phyloP scores from a whole-genome alignment of 805 yeast genomes.

The Saccharomycopsis vini region DNA sequence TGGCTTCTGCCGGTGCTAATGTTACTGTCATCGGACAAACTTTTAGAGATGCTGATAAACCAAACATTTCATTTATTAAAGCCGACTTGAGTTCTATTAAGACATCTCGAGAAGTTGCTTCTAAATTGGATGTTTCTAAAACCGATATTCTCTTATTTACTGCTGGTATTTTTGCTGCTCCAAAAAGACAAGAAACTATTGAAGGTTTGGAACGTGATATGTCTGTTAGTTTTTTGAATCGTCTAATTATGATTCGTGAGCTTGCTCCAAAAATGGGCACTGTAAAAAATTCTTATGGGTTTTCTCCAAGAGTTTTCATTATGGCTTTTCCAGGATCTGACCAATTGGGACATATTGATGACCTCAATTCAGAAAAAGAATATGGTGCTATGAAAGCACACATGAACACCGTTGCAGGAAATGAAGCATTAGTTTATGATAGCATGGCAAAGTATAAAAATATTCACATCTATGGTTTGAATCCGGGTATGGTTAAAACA shows the following conservation, averaged over 20 bases:
- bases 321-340: conserved; percentile 34
- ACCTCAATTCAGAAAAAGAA: conserved; percentile 27
- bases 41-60: conserved; percentile 25
- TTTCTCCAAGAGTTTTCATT: conserved; percentile 28
- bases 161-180: conserved; percentile 32
- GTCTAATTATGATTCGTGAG: conserved; percentile 26
- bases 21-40: conserved; percentile 32
- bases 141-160: conserved; percentile 29
- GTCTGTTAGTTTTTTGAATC: conserved; percentile 31
- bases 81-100: conserved; percentile 29
- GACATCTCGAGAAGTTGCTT: conserved; percentile 23
- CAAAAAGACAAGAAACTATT: conserved; percentile 26
- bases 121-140: conserved; percentile 20
- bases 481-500: conserved; percentile 33
- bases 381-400: conserved; percentile 28
- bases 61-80: conserved; percentile 26
- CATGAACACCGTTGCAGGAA: conserved; percentile 36
- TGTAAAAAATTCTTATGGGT: conserved; percentile 5
- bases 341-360: conserved; percentile 27
- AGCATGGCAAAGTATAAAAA: conserved; percentile 20
- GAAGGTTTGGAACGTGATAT: conserved; percentile 33
- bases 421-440: conserved; percentile 29
- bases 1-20: conserved; percentile 25
- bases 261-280: conserved; percentile 23
- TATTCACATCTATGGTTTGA: conserved; percentile 29